phyloP scores from a whole-genome alignment of 2,329 filamentous ascomycete genomes.

The Exophiala sp. region DNA sequence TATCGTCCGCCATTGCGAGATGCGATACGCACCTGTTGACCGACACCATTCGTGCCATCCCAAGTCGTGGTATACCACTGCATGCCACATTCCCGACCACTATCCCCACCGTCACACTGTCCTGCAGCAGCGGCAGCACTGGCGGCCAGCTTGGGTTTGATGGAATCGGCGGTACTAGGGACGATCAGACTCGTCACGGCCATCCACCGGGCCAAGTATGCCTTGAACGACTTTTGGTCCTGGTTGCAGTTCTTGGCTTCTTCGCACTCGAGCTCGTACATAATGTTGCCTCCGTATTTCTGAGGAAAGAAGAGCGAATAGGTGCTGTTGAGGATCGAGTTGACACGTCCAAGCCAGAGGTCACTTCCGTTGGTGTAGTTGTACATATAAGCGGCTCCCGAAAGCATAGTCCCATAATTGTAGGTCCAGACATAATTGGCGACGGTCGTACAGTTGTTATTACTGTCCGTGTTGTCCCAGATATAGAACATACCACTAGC shows the following conservation, averaged over 20 bases:
- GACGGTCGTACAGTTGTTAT: slow-evolving; percentile 45
- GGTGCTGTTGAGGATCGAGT: slow-evolving; percentile 50
- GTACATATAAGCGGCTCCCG: slow-evolving; percentile 53
- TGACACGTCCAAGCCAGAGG: slow-evolving; percentile 49
- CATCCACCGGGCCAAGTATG: slow-evolving; percentile 57
- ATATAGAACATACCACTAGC: slow-evolving; percentile 47
- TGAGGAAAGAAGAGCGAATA: slow-evolving; percentile 47
- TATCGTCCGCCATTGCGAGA: background rate
- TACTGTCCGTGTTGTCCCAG: slow-evolving; percentile 50
- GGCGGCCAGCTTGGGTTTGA: slow-evolving; percentile 48
- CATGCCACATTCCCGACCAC: slow-evolving; percentile 43
- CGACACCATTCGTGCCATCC: slow-evolving; percentile 36
- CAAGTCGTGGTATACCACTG: slow-evolving; percentile 38
- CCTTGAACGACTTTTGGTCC: slow-evolving; percentile 61
- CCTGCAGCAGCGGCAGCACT: slow-evolving; percentile 51
- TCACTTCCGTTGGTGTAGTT: slow-evolving; percentile 41
- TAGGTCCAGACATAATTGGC: slow-evolving; percentile 53
- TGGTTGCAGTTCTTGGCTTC: slow-evolving; percentile 49
- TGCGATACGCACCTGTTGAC: slow-evolving; percentile 36
- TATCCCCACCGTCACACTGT: slow-evolving; percentile 47
- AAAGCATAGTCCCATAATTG: slow-evolving; percentile 51
- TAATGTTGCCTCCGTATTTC: slow-evolving; percentile 45
- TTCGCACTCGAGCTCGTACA: slow-evolving; percentile 58
- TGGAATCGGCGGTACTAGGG: slow-evolving; percentile 47
- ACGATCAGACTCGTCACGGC: slow-evolving; percentile 53